Conservation (phyloP, 2,329 filamentous ascomycete genomes). For the Aspergillus sp. region DNA sequence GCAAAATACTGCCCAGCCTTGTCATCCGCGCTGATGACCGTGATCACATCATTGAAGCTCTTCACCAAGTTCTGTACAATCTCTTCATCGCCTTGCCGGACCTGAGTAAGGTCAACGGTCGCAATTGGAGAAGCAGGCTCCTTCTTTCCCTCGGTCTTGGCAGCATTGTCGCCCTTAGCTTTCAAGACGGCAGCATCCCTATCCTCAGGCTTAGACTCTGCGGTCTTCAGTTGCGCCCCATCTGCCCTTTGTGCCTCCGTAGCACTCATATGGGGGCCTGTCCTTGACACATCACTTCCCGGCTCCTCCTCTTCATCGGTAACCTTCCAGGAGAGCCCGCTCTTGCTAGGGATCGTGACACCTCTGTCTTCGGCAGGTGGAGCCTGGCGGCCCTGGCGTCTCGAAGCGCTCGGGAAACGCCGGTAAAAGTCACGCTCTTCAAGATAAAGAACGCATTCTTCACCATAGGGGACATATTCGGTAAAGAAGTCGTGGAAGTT, state of each 20-base stretch:
- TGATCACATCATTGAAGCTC: constrained; percentile 92
- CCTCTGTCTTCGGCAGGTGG: constrained; percentile 42
- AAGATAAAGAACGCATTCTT: constrained; percentile 88
- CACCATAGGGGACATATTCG: constrained; percentile 88
- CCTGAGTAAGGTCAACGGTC: constrained; percentile 67
- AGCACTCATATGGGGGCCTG: constrained; percentile 41
- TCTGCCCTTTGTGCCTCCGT: constrained; percentile 19
- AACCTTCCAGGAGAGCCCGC: constrained; percentile 73
- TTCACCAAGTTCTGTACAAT: constrained; percentile 88
- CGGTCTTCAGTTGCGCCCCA: constrained; percentile 19
- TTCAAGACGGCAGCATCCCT: constrained; percentile 19
- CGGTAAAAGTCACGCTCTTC: constrained; percentile 91
- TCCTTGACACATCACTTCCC: constrained; percentile 49
- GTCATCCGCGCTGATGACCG: constrained; percentile 80
- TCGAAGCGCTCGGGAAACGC: constrained; percentile 57
- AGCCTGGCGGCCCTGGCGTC: constrained; percentile 36
- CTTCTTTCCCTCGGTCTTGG: constrained; percentile 15
- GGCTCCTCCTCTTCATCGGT: constrained; percentile 52
- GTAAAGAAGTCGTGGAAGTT: constrained; percentile 99
- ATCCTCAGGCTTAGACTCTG: constrained; percentile 18
- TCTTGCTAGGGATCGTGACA: constrained; percentile 75
- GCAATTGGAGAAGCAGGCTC: constrained; percentile 41
- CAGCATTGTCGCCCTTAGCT: constrained; percentile 21
- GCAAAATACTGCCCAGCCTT: constrained; percentile 66
- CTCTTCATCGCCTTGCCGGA: constrained; percentile 69